Evolutionary conservation across 371 early-diverging fungal genomes (phyloP).

Genomic region (Cokeromyces recurvatus): DNA sequence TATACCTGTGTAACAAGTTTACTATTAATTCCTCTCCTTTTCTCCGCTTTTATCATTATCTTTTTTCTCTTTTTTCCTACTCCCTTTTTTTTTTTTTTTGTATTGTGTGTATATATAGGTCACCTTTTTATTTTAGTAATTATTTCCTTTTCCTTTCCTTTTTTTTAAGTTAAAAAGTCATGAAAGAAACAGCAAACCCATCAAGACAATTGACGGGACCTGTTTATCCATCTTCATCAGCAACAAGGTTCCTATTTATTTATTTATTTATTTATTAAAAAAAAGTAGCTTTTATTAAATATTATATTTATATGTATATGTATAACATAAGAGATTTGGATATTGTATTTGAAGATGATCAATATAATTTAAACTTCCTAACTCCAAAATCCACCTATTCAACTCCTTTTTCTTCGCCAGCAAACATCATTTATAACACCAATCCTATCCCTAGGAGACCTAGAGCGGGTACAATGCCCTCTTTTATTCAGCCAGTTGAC

Average conservation of each 20-base stretch:
- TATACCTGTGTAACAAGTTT: too few species aligned
- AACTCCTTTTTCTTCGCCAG: slow-evolving; percentile 7
- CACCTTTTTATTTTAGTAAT: too few species aligned
- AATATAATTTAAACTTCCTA: too few species aligned
- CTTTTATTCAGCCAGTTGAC: slow-evolving; percentile 45
- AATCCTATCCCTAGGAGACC: slow-evolving; percentile 30
- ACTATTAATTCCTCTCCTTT: slow-evolving; percentile 2
- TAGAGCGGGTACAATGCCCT: slow-evolving; percentile 79
- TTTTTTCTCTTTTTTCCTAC: background rate
- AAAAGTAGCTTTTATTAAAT: background rate
- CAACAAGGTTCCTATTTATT: too few species aligned
- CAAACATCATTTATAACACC: background rate
- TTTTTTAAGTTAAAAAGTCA: slow-evolving; percentile 1
- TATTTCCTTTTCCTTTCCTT: background rate
- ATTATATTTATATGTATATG: background rate
- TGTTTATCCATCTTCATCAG: slow-evolving; percentile 16
- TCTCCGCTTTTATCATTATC: background rate
- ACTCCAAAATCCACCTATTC: slow-evolving; percentile 17
- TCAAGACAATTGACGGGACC: slow-evolving; percentile 21
- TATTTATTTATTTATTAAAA: background rate
- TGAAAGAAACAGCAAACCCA: slow-evolving; percentile 18
- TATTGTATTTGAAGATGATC: slow-evolving; percentile 40
- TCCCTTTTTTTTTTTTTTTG: slow-evolving; percentile 1
- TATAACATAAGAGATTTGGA: slow-evolving; percentile 26
- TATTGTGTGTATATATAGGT: too few species aligned